Evolutionary conservation across 805 yeast species (phyloP).

Genomic region (Monosporozyma solicola): DNA sequence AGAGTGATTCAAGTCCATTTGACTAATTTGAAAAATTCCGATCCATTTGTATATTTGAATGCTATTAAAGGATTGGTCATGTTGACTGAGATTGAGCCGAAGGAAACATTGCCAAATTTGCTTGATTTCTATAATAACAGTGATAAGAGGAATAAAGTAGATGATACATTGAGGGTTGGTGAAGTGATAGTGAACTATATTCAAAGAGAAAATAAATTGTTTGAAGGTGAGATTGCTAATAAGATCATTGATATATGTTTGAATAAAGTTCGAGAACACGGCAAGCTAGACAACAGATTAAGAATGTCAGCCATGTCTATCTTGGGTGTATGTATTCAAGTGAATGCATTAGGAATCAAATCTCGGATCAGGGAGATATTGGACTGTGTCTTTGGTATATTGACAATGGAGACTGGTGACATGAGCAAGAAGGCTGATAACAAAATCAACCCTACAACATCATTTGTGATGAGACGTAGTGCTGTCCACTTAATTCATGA

Average conservation of each 20-base stretch:
- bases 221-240: conserved; percentile 38
- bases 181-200: conserved; percentile 66
- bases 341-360: conserved; percentile 45
- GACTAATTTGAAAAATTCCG: conserved; percentile 60
- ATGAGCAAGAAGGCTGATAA: neutral
- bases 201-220: conserved; percentile 38
- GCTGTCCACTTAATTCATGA: conserved; percentile 64
- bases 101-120: conserved; percentile 32
- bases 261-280: conserved; percentile 30
- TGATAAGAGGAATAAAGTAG: conserved; percentile 35
- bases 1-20: conserved; percentile 55
- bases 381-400: conserved; percentile 71
- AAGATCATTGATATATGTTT: conserved; percentile 39
- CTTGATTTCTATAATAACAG: conserved; percentile 32
- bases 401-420: conserved; percentile 43
- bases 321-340: conserved; percentile 60
- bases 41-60: conserved; percentile 81
- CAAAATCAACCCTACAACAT: conserved; percentile 15
- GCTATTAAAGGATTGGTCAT: conserved; percentile 70
- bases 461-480: conserved; percentile 53
- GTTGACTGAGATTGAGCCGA: conserved; percentile 40
- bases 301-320: conserved; percentile 85
- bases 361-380: conserved; percentile 45
- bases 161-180: conserved; percentile 69
- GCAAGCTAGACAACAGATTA: conserved; percentile 43